Base-by-base conservation (phyloP, 2,329 filamentous ascomycete genomes). In the Cordyceps cateniannulata region DNA sequence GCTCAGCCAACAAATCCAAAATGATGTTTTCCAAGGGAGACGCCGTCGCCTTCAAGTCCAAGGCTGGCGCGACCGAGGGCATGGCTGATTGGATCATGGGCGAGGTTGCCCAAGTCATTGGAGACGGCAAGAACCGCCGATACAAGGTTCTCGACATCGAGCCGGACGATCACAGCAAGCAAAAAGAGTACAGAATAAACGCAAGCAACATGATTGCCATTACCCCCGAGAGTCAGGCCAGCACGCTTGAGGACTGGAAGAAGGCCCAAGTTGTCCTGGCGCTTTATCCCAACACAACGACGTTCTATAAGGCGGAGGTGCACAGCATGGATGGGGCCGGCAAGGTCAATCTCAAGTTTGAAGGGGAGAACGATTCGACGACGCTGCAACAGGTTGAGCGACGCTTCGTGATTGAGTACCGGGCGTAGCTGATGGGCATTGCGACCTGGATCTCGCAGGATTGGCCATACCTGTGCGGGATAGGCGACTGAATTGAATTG, bases 231-330 rank as follows among this genome's bases (percentile, higher is more conserved):
- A 73, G 64, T 69, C 78, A 65, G 70, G 77, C 70, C 65, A 77
- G 73, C 63, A 84, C 74, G 2, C 76, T 88, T 18, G 75, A 81
- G 4, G 79, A 88, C 45, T 82, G 88, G 62, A 84, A 88, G 40
- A 75, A 83, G 44, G 88, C 89, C 49, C 90, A 88, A 70, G 83
- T 85, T 50, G 90, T 93, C 9, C 77, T 93, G 61, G 90, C 90
- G 0, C 77, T 91, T 62, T 95, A 95, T 69, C 90, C 90, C 0
- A 87, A 91, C 67, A 93, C 90, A 1, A 93, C 90, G 1, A 93
- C 89, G 0, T 93, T 95, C 68, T 95, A 95, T 72, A 87, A 89
- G 70, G 90, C 90, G 1, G 89, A 92, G 66, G 90, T 93, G 9
- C 88, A 90, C 74, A 86, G 86, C 40, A 86, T 84, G 78, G 78